phyloP scores from a whole-genome alignment of 2,329 filamentous ascomycete species.

The Dactylellina drechsleri region DNA sequence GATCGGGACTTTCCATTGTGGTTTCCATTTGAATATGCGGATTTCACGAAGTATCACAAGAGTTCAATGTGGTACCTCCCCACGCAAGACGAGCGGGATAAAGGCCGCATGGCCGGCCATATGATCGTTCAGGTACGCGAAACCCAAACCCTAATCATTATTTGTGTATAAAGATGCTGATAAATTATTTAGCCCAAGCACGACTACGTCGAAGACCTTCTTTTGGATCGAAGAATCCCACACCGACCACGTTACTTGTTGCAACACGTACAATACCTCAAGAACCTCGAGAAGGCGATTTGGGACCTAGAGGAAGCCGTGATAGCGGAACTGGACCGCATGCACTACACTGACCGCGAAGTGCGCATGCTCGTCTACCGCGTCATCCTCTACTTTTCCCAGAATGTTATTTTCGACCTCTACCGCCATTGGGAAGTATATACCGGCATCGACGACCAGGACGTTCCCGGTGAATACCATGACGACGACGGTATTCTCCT shows the following conservation, averaged over 20 bases:
- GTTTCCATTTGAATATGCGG: constrained; percentile 13
- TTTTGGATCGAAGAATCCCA: constrained; percentile 2
- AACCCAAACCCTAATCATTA: no score
- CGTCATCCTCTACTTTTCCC: constrained; percentile 12
- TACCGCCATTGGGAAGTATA: constrained; percentile 22
- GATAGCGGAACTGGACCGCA: neutral
- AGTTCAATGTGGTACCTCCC: constrained; percentile 21
- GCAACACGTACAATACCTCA: constrained; percentile 8
- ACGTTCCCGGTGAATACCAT: constrained; percentile 15
- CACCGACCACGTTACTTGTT: constrained; percentile 14
- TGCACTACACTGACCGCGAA: constrained; percentile 10
- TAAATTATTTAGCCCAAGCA: constrained; percentile 4
- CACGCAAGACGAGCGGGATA: neutral
- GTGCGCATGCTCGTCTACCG: constrained; percentile 1
- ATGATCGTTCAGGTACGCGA: constrained; percentile 2
- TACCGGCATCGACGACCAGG: constrained; percentile 14
- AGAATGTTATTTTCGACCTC: constrained; percentile 20
- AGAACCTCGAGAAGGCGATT: constrained; percentile 6
- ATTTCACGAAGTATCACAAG: constrained; percentile 19
- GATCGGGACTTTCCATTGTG: constrained; percentile 9
- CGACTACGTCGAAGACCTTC: constrained; percentile 13
- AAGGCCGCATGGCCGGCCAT: neutral
- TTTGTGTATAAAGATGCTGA: neutral
- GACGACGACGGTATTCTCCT: constrained; percentile 19
- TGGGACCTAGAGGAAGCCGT: constrained; percentile 11